These are phyloP conservation scores for Alternaria triticina DNA, from an alignment of 2,329 filamentous ascomycete genomes.

Conservation along the genomic window DNA sequence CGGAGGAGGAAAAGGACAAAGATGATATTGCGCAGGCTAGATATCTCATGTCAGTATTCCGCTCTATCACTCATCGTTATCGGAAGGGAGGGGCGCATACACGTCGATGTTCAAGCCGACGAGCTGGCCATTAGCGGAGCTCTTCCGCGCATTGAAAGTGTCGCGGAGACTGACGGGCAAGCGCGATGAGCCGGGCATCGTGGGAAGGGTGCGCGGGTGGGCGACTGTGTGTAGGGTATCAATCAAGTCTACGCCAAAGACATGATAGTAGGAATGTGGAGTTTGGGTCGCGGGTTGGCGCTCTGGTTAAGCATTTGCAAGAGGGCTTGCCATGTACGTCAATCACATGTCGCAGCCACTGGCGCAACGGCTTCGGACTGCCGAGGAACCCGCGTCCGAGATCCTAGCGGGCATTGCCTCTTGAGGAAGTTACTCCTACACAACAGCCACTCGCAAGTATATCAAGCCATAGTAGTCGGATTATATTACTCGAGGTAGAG, in stretches of 20 bases:
- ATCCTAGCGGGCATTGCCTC: background rate
- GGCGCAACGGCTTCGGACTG: background rate
- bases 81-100: slow-evolving; percentile 59
- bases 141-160: slow-evolving; percentile 67
- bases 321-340: slow-evolving; percentile 9
- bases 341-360: slow-evolving; percentile 6
- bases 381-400: slow-evolving; percentile 4
- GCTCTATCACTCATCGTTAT: background rate
- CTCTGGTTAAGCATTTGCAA: slow-evolving; percentile 3
- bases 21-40: slow-evolving; percentile 78
- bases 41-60: background rate
- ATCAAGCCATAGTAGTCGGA: background rate
- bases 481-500: too few species aligned
- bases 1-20: slow-evolving; percentile 88
- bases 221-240: background rate
- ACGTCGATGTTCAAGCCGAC: slow-evolving; percentile 70
- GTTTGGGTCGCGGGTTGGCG: background rate
- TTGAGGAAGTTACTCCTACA: background rate
- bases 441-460: background rate
- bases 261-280: slow-evolving; percentile 1
- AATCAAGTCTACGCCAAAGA: background rate
- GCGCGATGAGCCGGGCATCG: slow-evolving; percentile 65
- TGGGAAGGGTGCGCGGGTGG: background rate
- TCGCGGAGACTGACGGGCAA: slow-evolving; percentile 75
- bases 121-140: slow-evolving; percentile 61